phyloP scores from a whole-genome alignment of 2,329 filamentous ascomycete species.

The Zarea fungicola region DNA sequence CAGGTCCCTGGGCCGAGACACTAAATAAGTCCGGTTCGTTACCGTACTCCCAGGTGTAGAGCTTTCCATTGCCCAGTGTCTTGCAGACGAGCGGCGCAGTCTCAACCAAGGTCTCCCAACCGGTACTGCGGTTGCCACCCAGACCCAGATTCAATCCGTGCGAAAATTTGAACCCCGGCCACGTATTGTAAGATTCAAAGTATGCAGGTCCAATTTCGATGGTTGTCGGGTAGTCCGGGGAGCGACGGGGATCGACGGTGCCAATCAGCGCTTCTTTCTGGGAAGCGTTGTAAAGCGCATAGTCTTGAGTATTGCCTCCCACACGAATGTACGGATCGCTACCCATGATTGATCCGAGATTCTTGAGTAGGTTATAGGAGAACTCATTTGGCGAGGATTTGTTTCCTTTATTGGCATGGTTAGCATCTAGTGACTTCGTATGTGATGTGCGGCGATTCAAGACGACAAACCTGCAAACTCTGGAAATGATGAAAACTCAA shows the following conservation, averaged over 20 bases:
- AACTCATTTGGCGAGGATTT: conserved; percentile 51
- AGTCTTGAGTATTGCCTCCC: conserved; percentile 63
- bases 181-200: conserved; percentile 59
- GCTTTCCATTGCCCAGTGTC: conserved; percentile 43
- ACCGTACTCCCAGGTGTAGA: conserved; percentile 58
- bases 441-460: background rate
- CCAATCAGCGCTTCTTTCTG: conserved; percentile 48
- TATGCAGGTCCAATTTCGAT: conserved; percentile 53
- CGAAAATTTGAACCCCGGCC: conserved; percentile 48
- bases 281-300: conserved; percentile 52
- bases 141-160: conserved; percentile 58
- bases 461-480: conserved; percentile 39
- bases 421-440: too few species aligned
- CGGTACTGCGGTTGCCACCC: conserved; percentile 45
- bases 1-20: conserved; percentile 44
- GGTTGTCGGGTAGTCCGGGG: conserved; percentile 55
- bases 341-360: conserved; percentile 48
- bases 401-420: conserved; percentile 38
- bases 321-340: conserved; percentile 56
- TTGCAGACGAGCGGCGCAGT: conserved; percentile 54
- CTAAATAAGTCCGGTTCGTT: conserved; percentile 46
- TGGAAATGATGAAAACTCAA: conserved; percentile 47
- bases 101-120: conserved; percentile 46
- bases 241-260: conserved; percentile 43
- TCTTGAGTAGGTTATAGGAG: conserved; percentile 55